Conservation (phyloP, 805 yeast genomes). For the Blastobotrys chiropterorum region DNA sequence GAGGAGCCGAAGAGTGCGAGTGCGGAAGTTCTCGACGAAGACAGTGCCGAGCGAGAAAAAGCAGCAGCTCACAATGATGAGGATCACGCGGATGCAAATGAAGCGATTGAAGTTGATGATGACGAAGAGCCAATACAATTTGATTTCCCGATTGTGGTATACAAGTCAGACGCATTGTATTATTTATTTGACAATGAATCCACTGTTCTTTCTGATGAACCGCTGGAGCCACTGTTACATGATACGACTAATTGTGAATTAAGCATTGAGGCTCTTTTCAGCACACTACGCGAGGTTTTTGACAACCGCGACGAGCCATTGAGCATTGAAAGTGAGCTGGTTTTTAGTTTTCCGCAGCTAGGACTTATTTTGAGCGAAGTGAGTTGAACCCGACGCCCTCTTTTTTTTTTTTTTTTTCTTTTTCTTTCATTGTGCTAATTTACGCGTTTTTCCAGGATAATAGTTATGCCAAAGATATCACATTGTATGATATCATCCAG, state of each 20-base stretch:
- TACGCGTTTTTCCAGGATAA: slow-evolving; percentile 21
- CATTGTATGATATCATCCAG: slow-evolving; percentile 19
- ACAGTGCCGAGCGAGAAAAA: background rate
- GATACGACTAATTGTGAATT: background rate
- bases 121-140: slow-evolving; percentile 3
- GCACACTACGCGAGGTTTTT: slow-evolving; percentile 10
- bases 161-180: background rate
- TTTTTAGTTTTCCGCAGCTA: slow-evolving; percentile 18
- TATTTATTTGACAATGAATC: slow-evolving; percentile 2
- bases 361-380: slow-evolving; percentile 22
- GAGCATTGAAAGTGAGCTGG: slow-evolving; percentile 18
- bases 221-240: background rate
- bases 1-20: background rate
- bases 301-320: slow-evolving; percentile 7
- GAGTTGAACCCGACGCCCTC: background rate
- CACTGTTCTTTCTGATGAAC: background rate
- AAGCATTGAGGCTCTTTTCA: slow-evolving; percentile 17
- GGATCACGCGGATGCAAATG: background rate
- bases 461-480: slow-evolving; percentile 21
- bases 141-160: slow-evolving; percentile 10
- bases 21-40: background rate
- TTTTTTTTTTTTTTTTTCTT: too few relatives aligned
- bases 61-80: background rate
- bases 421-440: background rate
- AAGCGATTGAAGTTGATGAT: background rate